A percentile compares a stretch with the other conserved stretches of the same genome.
Evolutionary conservation across 805 yeast genomes (phyloP).

Genomic region (Candida orba): DNA sequence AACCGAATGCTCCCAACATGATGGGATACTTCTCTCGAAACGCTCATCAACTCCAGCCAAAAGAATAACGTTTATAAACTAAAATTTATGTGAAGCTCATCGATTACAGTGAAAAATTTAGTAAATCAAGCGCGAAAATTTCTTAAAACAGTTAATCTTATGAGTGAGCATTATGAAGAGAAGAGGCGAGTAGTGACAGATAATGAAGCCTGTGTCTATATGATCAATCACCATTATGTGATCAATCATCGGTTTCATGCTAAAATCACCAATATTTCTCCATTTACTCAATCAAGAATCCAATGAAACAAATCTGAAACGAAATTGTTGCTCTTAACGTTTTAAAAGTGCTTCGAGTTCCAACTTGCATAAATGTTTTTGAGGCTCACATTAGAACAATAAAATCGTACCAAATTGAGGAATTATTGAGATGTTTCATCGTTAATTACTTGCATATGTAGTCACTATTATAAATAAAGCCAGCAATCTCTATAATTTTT

Average conservation of each 20-base stretch:
- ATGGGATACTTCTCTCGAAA: not conserved
- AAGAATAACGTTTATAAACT: not conserved
- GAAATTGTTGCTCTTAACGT: not conserved
- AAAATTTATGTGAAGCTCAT: not conserved
- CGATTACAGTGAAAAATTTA: not conserved
- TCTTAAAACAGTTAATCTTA: not conserved
- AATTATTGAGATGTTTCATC: not conserved
- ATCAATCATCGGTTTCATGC: too few species aligned
- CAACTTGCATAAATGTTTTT: not conserved
- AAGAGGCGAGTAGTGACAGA: too few species aligned
- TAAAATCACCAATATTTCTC: too few species aligned
- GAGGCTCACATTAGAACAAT: not conserved
- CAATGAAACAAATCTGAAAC: not conserved
- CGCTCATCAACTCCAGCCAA: not conserved
- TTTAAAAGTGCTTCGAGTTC: not conserved
- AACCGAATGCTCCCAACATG: not conserved
- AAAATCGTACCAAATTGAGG: too few species aligned
- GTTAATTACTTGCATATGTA: not conserved
- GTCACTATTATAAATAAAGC: not conserved
- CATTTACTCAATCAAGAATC: not conserved
- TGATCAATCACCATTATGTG: too few species aligned
- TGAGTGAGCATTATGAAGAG: not conserved
- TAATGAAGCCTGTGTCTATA: too few species aligned
- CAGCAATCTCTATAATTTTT: not conserved
- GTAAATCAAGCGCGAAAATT: conserved; percentile 1